phyloP scores from a whole-genome alignment of 202 grass and related monocot genomes.

The Saccharum hybrid region DNA sequence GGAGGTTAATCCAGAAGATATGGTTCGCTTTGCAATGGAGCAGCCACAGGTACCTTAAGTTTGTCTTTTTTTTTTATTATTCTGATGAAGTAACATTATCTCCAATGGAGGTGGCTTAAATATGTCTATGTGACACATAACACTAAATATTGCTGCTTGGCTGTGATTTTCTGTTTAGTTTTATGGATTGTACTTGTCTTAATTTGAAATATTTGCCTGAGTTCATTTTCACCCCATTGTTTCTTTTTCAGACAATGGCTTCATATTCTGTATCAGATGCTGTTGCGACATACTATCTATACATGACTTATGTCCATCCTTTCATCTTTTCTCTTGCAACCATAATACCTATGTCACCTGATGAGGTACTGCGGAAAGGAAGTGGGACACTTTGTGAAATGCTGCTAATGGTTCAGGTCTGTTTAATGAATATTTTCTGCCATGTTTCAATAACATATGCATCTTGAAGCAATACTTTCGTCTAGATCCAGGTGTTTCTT shows the following conservation, averaged over 20 bases:
- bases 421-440: slow-evolving; percentile 43
- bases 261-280: slow-evolving; percentile 99
- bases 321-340: slow-evolving; percentile 99
- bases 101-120: slow-evolving; percentile 16
- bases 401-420: slow-evolving; percentile 97
- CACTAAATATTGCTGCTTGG: slow-evolving; percentile 26
- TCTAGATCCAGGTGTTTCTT: slow-evolving; percentile 15
- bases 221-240: slow-evolving; percentile 33
- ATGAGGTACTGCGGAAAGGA: slow-evolving; percentile 97
- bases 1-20: slow-evolving; percentile 99
- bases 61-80: neutral
- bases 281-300: slow-evolving; percentile 94
- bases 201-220: slow-evolving; percentile 21
- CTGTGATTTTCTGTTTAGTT: neutral
- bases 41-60: slow-evolving; percentile 72
- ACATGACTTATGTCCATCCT: slow-evolving; percentile 99
- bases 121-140: slow-evolving; percentile 24
- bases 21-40: slow-evolving; percentile 95
- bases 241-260: slow-evolving; percentile 92
- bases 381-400: slow-evolving; percentile 99
- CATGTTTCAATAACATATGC: slow-evolving; percentile 29
- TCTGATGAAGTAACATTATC: neutral
- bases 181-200: slow-evolving; percentile 15
- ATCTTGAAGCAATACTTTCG: slow-evolving; percentile 6
- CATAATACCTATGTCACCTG: slow-evolving; percentile 95